Percentiles rank a stretch among this genome's conserved stretches.
Conservation (phyloP, 1,139 yeast genomes). For the Magnusiomyces ingens region DNA sequence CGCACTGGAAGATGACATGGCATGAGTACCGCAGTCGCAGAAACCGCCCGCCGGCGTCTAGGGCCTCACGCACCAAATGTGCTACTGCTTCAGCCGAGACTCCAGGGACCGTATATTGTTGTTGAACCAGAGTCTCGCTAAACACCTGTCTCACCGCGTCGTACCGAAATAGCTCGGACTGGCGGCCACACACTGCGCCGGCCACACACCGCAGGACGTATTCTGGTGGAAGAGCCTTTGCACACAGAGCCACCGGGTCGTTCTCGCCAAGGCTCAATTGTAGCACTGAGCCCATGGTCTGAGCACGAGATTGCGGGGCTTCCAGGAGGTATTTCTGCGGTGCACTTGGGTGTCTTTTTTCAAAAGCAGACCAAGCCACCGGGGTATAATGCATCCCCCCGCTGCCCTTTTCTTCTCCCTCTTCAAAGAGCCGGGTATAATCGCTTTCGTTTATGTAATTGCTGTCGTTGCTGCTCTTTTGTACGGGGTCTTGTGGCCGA, state of each 20-base stretch:
- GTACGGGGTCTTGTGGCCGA: too few relatives aligned
- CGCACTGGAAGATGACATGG: constrained; percentile 15
- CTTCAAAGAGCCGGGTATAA: too few relatives aligned
- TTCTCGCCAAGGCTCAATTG: neutral
- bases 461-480: too few relatives aligned
- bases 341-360: too few relatives aligned
- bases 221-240: neutral
- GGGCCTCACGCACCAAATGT: constrained; percentile 18
- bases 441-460: too few relatives aligned
- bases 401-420: too few relatives aligned
- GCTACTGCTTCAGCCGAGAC: constrained; percentile 17
- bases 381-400: too few relatives aligned
- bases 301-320: neutral
- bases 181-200: constrained; percentile 12
- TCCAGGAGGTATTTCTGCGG: neutral
- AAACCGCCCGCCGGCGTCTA: constrained; percentile 25
- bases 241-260: neutral
- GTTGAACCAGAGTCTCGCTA: neutral
- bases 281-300: neutral
- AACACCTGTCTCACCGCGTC: constrained; percentile 9
- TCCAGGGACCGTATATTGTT: constrained; percentile 15
- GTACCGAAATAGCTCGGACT: constrained; percentile 10
- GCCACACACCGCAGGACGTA: constrained; percentile 12
- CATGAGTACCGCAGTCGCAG: constrained; percentile 25
- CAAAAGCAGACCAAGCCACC: too few relatives aligned